Percentiles rank a stretch among this genome's conserved stretches.
Evolutionary conservation across 2,329 filamentous ascomycete species (phyloP).

Genomic region (Ramularia endophylla): DNA sequence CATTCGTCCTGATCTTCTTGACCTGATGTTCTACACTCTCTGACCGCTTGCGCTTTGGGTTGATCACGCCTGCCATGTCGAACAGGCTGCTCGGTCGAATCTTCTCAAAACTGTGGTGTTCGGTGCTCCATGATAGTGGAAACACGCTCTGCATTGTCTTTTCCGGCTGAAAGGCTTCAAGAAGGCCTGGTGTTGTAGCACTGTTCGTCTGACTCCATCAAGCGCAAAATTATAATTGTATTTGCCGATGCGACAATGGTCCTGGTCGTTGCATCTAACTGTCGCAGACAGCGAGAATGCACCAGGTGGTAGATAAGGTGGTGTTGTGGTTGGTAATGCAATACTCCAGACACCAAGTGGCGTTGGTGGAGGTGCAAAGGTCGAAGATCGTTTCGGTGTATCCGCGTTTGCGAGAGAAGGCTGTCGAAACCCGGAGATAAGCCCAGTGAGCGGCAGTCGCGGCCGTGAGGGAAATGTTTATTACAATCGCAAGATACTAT

Average conservation of each 20-base stretch:
- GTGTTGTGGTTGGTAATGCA: conserved; percentile 21
- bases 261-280: conserved; percentile 15
- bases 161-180: conserved; percentile 18
- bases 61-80: conserved; percentile 42
- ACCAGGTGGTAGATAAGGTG: conserved; percentile 7
- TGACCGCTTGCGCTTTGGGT: conserved; percentile 53
- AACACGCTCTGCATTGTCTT: conserved; percentile 45
- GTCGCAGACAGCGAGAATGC: conserved; percentile 7
- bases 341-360: neutral
- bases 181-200: conserved; percentile 13
- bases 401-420: conserved; percentile 3
- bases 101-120: conserved; percentile 25
- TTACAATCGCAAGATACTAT: conserved; percentile 14
- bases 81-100: conserved; percentile 32
- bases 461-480: neutral
- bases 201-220: conserved; percentile 21
- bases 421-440: conserved; percentile 13
- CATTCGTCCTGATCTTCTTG: conserved; percentile 21
- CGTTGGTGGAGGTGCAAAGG: conserved; percentile 8
- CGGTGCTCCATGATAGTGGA: conserved; percentile 44
- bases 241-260: conserved; percentile 19
- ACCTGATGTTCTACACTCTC: conserved; percentile 38
- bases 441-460: conserved; percentile 8
- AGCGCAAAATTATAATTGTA: conserved; percentile 7
- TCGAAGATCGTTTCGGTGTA: conserved; percentile 3